phyloP scores from a whole-genome alignment of 2,329 filamentous ascomycete genomes.

The Tolypocladium capitatum region DNA sequence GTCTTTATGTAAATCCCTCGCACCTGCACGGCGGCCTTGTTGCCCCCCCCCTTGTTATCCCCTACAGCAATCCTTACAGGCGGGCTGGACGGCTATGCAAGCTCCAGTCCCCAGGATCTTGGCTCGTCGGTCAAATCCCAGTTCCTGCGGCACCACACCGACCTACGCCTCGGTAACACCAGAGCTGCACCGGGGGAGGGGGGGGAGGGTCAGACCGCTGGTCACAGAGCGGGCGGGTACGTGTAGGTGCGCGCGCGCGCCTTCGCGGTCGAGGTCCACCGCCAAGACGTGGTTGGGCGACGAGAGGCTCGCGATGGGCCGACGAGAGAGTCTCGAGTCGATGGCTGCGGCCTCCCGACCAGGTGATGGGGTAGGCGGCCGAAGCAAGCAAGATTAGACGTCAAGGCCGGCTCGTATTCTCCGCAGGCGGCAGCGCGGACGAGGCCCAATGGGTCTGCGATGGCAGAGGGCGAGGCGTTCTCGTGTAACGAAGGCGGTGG shows the following conservation, averaged over 20 bases:
- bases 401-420: conserved; percentile 20
- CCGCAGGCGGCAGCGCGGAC: conserved; percentile 6
- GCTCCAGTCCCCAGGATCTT: conserved; percentile 14
- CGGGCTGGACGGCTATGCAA: conserved; percentile 20
- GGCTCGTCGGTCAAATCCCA: conserved; percentile 14
- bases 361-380: conserved; percentile 12
- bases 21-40: conserved; percentile 11
- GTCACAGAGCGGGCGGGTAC: conserved; percentile 12
- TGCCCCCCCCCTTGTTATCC: conserved; percentile 1
- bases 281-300: conserved; percentile 1
- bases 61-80: conserved; percentile 5
- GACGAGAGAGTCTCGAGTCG: conserved; percentile 7
- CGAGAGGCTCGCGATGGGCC: not conserved
- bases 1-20: conserved; percentile 29
- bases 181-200: conserved; percentile 9
- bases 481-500: conserved; percentile 13
- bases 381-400: conserved; percentile 11
- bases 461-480: conserved; percentile 9
- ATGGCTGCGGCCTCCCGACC: conserved; percentile 11
- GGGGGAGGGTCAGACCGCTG: conserved; percentile 11
- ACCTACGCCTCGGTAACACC: conserved; percentile 17
- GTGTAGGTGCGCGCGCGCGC: conserved; percentile 13
- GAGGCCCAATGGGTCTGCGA: conserved; percentile 13
- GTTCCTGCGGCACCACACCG: conserved; percentile 21
- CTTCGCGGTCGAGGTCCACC: not conserved